These are phyloP conservation scores for Ganoderma lingzhi DNA, from an alignment of 1,284 basidiomycete species.

Conservation along the genomic window DNA sequence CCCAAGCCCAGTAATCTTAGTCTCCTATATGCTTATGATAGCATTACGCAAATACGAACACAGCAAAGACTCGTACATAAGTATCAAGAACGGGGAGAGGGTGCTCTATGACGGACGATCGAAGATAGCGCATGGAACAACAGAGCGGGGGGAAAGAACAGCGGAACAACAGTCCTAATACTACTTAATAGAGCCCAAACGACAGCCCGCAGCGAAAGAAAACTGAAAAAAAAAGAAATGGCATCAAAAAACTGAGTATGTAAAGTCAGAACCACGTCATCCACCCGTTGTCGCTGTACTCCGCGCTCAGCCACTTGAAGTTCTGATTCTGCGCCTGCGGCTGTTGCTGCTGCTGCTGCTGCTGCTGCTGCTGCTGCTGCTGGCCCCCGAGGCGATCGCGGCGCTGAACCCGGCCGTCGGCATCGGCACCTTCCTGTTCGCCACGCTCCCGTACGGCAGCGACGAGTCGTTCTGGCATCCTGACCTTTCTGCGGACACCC, in stretches of 20 bases:
- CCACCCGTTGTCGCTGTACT: slow-evolving; percentile 41
- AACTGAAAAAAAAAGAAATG: neutral
- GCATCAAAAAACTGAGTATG: neutral
- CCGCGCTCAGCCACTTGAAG: slow-evolving; percentile 34
- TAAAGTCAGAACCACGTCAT: slow-evolving; percentile 42
- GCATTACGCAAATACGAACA: neutral
- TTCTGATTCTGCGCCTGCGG: slow-evolving; percentile 14
- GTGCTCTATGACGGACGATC: neutral
- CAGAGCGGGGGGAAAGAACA: neutral
- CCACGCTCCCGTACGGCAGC: slow-evolving; percentile 12
- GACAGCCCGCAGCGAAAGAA: neutral
- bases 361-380: slow-evolving; percentile 13
- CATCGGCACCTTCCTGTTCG: neutral
- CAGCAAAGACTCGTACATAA: slow-evolving; percentile 11
- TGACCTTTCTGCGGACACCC: slow-evolving; percentile 32
- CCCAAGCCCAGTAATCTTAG: neutral
- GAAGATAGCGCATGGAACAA: neutral
- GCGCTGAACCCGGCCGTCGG: slow-evolving; percentile 17
- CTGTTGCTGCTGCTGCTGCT: neutral
- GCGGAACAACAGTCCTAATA: neutral
- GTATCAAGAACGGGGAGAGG: slow-evolving; percentile 8
- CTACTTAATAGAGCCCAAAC: neutral
- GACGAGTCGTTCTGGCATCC: slow-evolving; percentile 28
- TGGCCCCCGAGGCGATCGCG: slow-evolving; percentile 10
- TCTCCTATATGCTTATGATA: slow-evolving; percentile 9